Percentiles rank a stretch among this genome's conserved stretches.
phyloP scores from a whole-genome alignment of 2,329 filamentous ascomycete species.

The Aspergillus clavatus region DNA sequence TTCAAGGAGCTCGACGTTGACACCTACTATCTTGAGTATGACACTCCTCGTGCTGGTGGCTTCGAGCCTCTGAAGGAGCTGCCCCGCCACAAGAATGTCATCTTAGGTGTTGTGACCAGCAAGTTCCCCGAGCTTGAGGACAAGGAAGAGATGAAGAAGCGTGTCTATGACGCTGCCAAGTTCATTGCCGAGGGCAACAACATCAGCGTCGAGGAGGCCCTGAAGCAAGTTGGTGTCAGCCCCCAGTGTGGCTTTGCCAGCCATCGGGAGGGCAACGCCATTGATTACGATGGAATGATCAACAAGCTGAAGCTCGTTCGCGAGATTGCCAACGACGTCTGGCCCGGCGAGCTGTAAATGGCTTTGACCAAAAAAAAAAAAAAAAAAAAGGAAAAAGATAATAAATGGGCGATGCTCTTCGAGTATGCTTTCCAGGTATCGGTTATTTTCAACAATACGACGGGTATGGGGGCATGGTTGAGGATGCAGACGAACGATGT shows the following conservation, averaged over 20 bases:
- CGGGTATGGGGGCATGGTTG: not conserved
- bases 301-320: conserved; percentile 68
- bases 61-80: conserved; percentile 62
- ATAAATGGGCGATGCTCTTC: too few relatives aligned
- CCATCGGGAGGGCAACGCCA: conserved; percentile 66
- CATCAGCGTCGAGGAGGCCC: conserved; percentile 60
- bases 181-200: conserved; percentile 65
- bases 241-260: conserved; percentile 72
- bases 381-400: too few relatives aligned
- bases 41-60: conserved; percentile 59
- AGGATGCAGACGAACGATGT: conserved; percentile 14
- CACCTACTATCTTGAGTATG: conserved; percentile 67
- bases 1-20: conserved; percentile 60
- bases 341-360: conserved; percentile 51
- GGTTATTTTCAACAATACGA: conserved; percentile 12
- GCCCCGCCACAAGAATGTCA: conserved; percentile 58
- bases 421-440: conserved; percentile 4
- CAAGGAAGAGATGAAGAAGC: conserved; percentile 58
- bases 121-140: conserved; percentile 60
- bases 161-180: conserved; percentile 58
- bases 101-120: conserved; percentile 60
- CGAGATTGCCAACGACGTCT: conserved; percentile 67
- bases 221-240: conserved; percentile 63
- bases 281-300: conserved; percentile 66
- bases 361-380: too few relatives aligned